These are phyloP conservation scores for Candida xiaguanensis DNA, from an alignment of 805 yeast species.

Conservation along the genomic window DNA sequence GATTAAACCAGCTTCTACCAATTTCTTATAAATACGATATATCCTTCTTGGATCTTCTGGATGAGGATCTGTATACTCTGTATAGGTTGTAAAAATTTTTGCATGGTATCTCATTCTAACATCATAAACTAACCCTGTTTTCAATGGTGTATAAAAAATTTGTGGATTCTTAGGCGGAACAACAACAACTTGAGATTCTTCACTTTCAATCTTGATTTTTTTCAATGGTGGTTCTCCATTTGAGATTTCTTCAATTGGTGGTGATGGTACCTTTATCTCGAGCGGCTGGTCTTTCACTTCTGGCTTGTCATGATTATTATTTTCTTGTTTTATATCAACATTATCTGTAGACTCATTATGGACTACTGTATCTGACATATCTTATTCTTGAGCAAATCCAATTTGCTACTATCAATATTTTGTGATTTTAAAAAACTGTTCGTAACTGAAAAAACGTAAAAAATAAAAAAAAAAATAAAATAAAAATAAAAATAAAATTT, in stretches of 20 bases:
- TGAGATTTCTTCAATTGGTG: neutral
- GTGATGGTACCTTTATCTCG: neutral
- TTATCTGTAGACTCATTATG: neutral
- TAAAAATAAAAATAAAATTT: neutral
- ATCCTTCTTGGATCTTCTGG: conserved; percentile 98
- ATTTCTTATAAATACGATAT: conserved; percentile 85
- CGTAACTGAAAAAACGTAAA: conserved; percentile 1
- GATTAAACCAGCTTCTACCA: conserved; percentile 91
- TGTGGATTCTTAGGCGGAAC: conserved; percentile 66
- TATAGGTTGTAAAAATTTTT: conserved; percentile 84
- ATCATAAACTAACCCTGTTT: conserved; percentile 94
- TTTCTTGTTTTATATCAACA: conserved; percentile 1
- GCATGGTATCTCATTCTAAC: conserved; percentile 98
- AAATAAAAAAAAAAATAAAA: neutral
- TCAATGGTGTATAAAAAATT: conserved; percentile 66
- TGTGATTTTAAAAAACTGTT: conserved; percentile 1
- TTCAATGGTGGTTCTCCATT: conserved; percentile 8
- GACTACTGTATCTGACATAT: neutral
- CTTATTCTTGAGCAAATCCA: no score
- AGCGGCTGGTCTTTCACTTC: neutral
- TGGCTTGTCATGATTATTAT: neutral
- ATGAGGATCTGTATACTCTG: conserved; percentile 95
- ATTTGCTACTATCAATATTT: no score
- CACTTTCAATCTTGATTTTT: conserved; percentile 12
- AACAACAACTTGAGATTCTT: conserved; percentile 19